Base-by-base conservation (phyloP, 352 stramenopile genomes). In the Blastocystis sp. region DNA sequence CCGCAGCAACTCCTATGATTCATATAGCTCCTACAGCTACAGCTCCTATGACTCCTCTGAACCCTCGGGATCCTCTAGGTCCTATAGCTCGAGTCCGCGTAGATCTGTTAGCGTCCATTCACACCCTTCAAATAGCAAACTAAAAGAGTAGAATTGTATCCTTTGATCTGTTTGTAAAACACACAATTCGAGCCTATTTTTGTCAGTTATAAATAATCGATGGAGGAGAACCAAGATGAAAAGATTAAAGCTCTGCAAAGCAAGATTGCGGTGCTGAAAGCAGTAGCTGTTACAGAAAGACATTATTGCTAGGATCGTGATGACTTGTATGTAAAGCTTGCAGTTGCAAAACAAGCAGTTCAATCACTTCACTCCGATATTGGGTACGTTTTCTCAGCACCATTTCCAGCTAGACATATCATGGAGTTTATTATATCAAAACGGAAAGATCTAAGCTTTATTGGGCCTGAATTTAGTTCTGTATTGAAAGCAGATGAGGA, bases 391-490 rank as follows among this genome's bases (percentile, higher is more conserved):
- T 2, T 6, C 4, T 30, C 3, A 13, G 45, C 26, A 34, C 0
- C 6, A 43, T 66, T 50, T 39, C 16, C 16, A 18, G n/a, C 26
- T 54, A 85, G 73, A 5, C 73, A 85, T 5, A 85, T 85, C 20
- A 85, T 85, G 73, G 73, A 85, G 73, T 85, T 85, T 37, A 85
- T 85, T n/a, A 53, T 85, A 1, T 24, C 59, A 11, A 85, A 85
- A 43, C 73, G 73, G 3, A 85, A 85, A 53, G 73, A 85, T 85
- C 53, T 85, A 53, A 41, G 53, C 26, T 53, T 54, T 24, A 85
- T 85, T 24, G 73, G 73, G 0, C 73, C 47, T 4, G 73, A 85
- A 85, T 85, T 66, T 34, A 69, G 43, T 24, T 47, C 47, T 68
- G 26, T 68, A 20, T 7, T 85, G 7, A 66, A 68, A 3, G 50